phyloP scores from a whole-genome alignment of 768 basidiomycete genomes.

The Termitomyces sp. region DNA sequence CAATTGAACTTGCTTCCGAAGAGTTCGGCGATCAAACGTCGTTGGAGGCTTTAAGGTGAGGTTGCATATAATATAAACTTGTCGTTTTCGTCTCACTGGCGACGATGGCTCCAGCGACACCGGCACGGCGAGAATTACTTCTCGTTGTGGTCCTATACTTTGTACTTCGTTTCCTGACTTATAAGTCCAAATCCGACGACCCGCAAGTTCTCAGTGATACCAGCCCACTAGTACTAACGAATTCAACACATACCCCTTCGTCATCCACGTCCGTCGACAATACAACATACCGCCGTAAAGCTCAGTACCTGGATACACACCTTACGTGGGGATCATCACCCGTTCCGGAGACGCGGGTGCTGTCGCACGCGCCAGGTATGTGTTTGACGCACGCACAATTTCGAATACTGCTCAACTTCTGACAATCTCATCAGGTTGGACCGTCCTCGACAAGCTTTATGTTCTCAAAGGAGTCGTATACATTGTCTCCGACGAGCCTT shows the following conservation, averaged over 20 bases:
- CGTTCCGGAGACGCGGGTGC: conserved; percentile 57
- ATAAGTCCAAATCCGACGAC: conserved; percentile 7
- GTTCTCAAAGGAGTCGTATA: conserved; percentile 77
- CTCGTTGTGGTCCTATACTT: conserved; percentile 46
- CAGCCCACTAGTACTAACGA: conserved; percentile 5
- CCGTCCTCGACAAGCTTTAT: conserved; percentile 81
- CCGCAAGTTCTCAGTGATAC: conserved; percentile 7
- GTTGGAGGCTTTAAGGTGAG: not conserved
- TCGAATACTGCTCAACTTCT: not conserved
- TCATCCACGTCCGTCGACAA: conserved; percentile 6
- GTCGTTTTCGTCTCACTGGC: not conserved
- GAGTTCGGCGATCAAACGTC: not conserved
- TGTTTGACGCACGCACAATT: not conserved
- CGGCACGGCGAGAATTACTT: conserved; percentile 51
- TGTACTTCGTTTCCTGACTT: conserved; percentile 40
- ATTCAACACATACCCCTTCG: conserved; percentile 3
- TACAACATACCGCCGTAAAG: conserved; percentile 3
- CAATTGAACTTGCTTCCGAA: not conserved
- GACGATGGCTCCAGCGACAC: conserved; percentile 32
- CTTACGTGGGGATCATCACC: conserved; percentile 31
- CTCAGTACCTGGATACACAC: conserved; percentile 19
- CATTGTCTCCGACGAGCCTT: conserved; percentile 72
- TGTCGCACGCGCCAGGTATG: conserved; percentile 74
- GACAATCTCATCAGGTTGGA: conserved; percentile 61
- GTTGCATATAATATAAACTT: not conserved